Percentiles rank a stretch among this genome's conserved stretches.
phyloP scores from a whole-genome alignment of 768 basidiomycete species.

The Lactarius tabidus region DNA sequence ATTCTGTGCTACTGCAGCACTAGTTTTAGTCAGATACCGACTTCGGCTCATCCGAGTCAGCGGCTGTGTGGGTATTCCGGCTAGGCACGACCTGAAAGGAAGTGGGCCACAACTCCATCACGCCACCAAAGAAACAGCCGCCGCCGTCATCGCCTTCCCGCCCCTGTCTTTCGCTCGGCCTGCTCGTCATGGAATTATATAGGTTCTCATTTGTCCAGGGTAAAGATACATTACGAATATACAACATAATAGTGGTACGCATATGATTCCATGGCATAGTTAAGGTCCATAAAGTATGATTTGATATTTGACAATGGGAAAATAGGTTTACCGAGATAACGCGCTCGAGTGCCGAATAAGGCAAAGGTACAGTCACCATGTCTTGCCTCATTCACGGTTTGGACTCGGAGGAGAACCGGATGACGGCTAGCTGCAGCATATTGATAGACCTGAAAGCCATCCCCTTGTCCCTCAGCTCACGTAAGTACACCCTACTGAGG shows the following conservation, averaged over 20 bases:
- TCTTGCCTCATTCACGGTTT: not conserved
- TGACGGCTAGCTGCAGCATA: conserved; percentile 16
- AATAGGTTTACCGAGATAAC: not conserved
- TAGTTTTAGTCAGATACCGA: not conserved
- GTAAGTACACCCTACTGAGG: conserved; percentile 14
- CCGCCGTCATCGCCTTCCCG: too few species aligned
- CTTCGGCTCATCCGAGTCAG: not conserved
- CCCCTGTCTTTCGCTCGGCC: not conserved
- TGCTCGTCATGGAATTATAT: not conserved
- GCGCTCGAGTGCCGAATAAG: not conserved
- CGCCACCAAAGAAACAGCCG: too few species aligned
- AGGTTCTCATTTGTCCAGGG: not conserved
- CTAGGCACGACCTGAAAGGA: not conserved
- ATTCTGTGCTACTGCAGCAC: not conserved
- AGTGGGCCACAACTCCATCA: too few species aligned
- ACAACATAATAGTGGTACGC: conserved; percentile 7
- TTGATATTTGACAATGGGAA: not conserved
- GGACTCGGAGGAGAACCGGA: conserved; percentile 19
- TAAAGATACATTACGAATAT: conserved; percentile 10
- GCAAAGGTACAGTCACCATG: not conserved
- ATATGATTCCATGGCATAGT: not conserved
- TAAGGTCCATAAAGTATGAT: not conserved
- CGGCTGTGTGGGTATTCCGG: too few species aligned
- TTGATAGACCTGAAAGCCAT: conserved; percentile 8
- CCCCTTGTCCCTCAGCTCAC: conserved; percentile 3